Base-by-base conservation (phyloP, 768 basidiomycete genomes). In the Suillus tomentosus region DNA sequence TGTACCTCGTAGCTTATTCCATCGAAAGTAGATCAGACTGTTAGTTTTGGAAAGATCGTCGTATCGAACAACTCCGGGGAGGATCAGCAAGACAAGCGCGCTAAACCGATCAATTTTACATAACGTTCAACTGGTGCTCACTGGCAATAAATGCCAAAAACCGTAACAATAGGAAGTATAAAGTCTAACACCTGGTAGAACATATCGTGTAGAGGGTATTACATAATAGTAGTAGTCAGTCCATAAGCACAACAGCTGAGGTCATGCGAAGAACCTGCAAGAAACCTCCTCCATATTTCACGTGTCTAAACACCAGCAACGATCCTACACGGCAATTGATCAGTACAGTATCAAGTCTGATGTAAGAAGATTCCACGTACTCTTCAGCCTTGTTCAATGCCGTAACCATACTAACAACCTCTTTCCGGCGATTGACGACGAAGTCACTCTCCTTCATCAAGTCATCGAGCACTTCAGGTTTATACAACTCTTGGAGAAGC, bases 311-410 rank as follows among this genome's bases (percentile, higher is more conserved):
- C 87, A 62, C 87, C 87, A 50, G 86, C 87, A 37, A 87, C 87
- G 64, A 87, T 87, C 80, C 86, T 87, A 53, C 39, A 15, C 45
- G 39, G 56, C 17, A 50, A 37, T 22, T 36, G 15, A 43, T 73
- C 61, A 74, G 64, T 61, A 34, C n/a, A 58, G 47, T 51, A 27
- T 55, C 62, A 48, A 57, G 22, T 39, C 51, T n/a, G 39, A 27
- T 59, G 47, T 42, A 47, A 40, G 54, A 64, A 59, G 56, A 64
- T 56, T 43, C 11, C 45, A 53, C 51, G 39, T 40, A 94, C 92
- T 95, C 93, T 78, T 99, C 96, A 14, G 96, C 96, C 82, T 97
- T 95, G 78, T 96, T 96, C 64, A 99, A 84, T 31, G 96, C 97
- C 50, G 87, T 82, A 61, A 99, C 88, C 95, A 98, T 97, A 71